A percentile compares a stretch with the other conserved stretches of the same genome.
Evolutionary conservation across 805 yeast species (phyloP).

Genomic region (Candida insectalens): DNA sequence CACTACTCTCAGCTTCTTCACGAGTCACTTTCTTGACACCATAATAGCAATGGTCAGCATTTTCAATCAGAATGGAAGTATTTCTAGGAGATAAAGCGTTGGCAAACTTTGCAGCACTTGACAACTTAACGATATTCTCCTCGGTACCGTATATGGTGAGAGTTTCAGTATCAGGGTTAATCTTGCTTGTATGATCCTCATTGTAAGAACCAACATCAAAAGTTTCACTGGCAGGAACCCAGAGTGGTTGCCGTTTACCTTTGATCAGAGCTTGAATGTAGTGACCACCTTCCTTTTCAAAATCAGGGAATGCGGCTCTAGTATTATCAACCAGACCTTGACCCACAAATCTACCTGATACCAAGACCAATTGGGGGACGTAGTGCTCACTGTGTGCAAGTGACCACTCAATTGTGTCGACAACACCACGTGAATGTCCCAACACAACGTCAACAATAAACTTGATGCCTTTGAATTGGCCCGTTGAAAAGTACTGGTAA

Average conservation of each 20-base stretch:
- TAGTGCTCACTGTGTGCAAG: conserved; percentile 26
- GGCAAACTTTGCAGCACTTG: conserved; percentile 52
- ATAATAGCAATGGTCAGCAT: conserved; percentile 77
- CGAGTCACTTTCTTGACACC: conserved; percentile 35
- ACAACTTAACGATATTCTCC: conserved; percentile 57
- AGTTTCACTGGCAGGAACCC: conserved; percentile 42
- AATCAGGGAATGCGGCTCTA: conserved; percentile 22
- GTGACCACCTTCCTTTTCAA: conserved; percentile 33
- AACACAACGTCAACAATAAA: conserved; percentile 48
- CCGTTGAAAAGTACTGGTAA: conserved; percentile 23
- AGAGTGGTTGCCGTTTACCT: conserved; percentile 34
- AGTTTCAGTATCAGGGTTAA: conserved; percentile 32
- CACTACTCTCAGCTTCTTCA: conserved; percentile 12
- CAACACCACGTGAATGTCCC: conserved; percentile 75
- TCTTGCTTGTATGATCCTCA: conserved; percentile 25
- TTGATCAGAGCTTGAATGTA: conserved; percentile 33
- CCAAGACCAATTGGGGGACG: conserved; percentile 60
- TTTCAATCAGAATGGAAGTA: conserved; percentile 43
- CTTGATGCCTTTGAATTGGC: conserved; percentile 24
- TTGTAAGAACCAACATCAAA: conserved; percentile 39
- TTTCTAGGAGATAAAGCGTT: conserved; percentile 51
- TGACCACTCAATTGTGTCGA: conserved; percentile 71
- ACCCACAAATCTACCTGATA: conserved; percentile 63
- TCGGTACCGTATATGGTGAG: conserved; percentile 62
- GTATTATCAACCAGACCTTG: conserved; percentile 34